Evolutionary conservation across 129 eudicot genomes (phyloP).

Genomic region (Cynara cardunculus): DNA sequence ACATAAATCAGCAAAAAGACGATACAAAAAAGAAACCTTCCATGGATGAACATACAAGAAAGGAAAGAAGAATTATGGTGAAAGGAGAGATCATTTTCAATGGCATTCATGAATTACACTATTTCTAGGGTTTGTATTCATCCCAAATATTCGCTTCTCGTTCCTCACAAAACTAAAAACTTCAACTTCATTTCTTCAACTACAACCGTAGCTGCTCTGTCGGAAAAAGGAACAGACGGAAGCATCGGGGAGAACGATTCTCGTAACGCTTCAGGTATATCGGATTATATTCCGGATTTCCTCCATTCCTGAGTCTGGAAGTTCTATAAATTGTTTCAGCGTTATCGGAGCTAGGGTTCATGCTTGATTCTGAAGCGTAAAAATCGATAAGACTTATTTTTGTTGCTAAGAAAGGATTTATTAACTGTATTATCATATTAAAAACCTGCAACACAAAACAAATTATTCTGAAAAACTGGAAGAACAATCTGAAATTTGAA

Average conservation of each 20-base stretch:
- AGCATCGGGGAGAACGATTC: slow-evolving; percentile 18
- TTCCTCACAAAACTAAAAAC: slow-evolving; percentile 25
- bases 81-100: background rate
- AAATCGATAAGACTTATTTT: background rate
- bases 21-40: background rate
- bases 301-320: background rate
- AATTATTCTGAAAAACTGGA: background rate
- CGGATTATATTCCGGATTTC: background rate
- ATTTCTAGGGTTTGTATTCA: slow-evolving; percentile 17
- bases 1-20: slow-evolving; percentile 1
- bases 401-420: background rate
- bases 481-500: background rate
- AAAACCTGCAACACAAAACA: background rate
- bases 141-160: background rate
- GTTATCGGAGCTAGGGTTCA: background rate
- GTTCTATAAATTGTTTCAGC: background rate
- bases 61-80: background rate
- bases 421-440: background rate
- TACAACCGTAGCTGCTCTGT: slow-evolving; percentile 12
- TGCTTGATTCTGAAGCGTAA: background rate
- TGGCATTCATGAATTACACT: slow-evolving; percentile 16
- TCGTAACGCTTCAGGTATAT: slow-evolving; percentile 24
- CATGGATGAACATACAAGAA: background rate
- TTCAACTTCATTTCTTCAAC: slow-evolving; percentile 9
- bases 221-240: slow-evolving; percentile 20